Conservation (phyloP, 768 basidiomycete genomes). For the Clitopilus hobsonii region DNA sequence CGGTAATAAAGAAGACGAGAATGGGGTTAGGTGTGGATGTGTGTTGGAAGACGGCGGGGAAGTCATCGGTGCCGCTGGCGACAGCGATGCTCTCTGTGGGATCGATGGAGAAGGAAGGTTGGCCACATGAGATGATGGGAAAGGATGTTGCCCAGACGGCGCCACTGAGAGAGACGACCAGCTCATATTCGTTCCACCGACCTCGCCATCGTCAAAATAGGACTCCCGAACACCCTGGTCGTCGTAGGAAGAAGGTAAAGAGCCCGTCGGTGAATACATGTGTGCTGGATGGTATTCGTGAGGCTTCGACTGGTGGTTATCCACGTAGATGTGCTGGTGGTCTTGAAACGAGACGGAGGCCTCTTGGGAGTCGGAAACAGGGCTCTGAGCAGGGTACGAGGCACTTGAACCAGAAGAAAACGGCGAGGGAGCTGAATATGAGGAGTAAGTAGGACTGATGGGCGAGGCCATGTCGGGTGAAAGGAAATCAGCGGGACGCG, state of each 20-base stretch:
- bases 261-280: slow-evolving; percentile 8
- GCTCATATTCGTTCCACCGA: neutral
- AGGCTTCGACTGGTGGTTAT: slow-evolving; percentile 5
- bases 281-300: slow-evolving; percentile 6
- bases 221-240: slow-evolving; percentile 12
- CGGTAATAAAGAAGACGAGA: neutral
- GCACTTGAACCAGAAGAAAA: slow-evolving; percentile 34
- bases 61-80: neutral
- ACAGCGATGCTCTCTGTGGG: neutral
- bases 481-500: slow-evolving; percentile 7
- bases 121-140: neutral
- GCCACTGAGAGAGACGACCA: neutral
- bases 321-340: neutral
- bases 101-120: neutral
- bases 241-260: slow-evolving; percentile 11
- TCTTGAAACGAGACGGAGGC: neutral
- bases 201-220: slow-evolving; percentile 12
- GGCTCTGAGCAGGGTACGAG: slow-evolving; percentile 27
- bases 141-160: neutral
- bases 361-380: slow-evolving; percentile 11
- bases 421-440: slow-evolving; percentile 32
- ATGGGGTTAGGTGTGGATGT: neutral
- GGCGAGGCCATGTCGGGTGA: slow-evolving; percentile 19
- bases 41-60: neutral
- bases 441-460: slow-evolving; percentile 31